These are phyloP conservation scores for Cryptococcus hybrid DNA, from an alignment of 1,284 basidiomycete genomes.

Conservation along the genomic window DNA sequence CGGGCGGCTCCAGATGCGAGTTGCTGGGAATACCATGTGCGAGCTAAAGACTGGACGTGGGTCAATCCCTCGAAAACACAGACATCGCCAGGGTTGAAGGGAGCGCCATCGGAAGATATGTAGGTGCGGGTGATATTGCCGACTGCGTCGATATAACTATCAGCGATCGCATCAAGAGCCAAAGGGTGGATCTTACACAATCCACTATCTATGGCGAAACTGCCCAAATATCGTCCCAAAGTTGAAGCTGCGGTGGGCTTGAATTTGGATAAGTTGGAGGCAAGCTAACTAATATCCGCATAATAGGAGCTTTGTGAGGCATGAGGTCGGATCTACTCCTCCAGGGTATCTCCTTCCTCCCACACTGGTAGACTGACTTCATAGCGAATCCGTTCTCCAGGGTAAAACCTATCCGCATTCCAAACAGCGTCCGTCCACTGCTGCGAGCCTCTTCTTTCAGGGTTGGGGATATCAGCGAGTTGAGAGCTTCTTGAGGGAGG, in stretches of 20 bases:
- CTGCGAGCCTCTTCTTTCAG: neutral
- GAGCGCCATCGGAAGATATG: constrained; percentile 70
- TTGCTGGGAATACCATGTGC: constrained; percentile 67
- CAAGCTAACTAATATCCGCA: constrained; percentile 70
- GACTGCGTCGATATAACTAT: constrained; percentile 43
- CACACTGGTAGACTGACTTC: constrained; percentile 57
- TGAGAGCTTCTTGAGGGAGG: neutral
- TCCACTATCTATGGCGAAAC: constrained; percentile 52
- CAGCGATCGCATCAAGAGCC: no score
- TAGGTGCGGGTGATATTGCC: constrained; percentile 76
- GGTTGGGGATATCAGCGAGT: no score
- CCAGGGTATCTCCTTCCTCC: constrained; percentile 51
- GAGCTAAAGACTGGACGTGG: constrained; percentile 66
- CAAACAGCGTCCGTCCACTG: neutral
- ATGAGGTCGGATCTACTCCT: constrained; percentile 15
- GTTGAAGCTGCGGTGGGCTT: constrained; percentile 74
- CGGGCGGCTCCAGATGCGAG: constrained; percentile 59
- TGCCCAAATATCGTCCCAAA: constrained; percentile 83
- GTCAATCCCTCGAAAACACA: constrained; percentile 88
- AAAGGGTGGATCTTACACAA: constrained; percentile 29
- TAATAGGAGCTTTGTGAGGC: constrained; percentile 37
- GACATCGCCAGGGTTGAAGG: constrained; percentile 69
- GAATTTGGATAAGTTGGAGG: constrained; percentile 67
- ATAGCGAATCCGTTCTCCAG: constrained; percentile 60
- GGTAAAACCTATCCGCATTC: constrained; percentile 26